These are phyloP conservation scores for Dioszegia hungarica DNA, from an alignment of 768 basidiomycete genomes.

Conservation along the genomic window DNA sequence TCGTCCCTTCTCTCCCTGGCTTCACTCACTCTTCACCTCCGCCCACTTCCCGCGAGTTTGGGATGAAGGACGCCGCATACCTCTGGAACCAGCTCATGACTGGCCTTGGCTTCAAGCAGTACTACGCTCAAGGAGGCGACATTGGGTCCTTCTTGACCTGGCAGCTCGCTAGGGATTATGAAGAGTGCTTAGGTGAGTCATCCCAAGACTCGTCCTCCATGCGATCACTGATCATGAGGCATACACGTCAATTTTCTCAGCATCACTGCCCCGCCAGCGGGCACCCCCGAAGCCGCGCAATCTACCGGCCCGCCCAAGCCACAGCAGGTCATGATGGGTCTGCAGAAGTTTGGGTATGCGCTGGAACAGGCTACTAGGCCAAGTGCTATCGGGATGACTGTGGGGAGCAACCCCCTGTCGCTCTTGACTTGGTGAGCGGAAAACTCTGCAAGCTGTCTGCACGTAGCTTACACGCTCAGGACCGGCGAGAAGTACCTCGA, in stretches of 20 bases:
- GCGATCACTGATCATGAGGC: not conserved
- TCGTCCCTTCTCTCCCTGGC: constrained; percentile 31
- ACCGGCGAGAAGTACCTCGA: constrained; percentile 47
- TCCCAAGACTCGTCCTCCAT: too few relatives aligned
- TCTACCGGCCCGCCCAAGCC: not conserved
- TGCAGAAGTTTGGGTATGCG: constrained; percentile 8
- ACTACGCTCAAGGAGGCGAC: constrained; percentile 44
- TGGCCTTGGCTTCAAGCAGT: constrained; percentile 37
- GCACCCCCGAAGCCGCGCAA: constrained; percentile 5
- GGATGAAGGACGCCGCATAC: constrained; percentile 23
- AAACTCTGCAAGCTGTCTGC: not conserved
- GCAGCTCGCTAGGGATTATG: constrained; percentile 24
- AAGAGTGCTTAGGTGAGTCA: constrained; percentile 31
- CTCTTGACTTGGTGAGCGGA: constrained; percentile 13
- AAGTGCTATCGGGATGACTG: constrained; percentile 10
- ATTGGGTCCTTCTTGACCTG: constrained; percentile 27
- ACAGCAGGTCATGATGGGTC: not conserved
- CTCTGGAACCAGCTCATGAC: constrained; percentile 37
- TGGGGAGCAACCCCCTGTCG: constrained; percentile 6
- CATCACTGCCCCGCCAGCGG: constrained; percentile 8
- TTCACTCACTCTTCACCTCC: constrained; percentile 32
- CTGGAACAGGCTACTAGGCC: constrained; percentile 14
- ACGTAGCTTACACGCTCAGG: constrained; percentile 20
- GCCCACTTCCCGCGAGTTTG: constrained; percentile 24
- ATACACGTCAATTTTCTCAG: constrained; percentile 15